Conservation (phyloP, 106 monocot genomes). For the Platanthera guangdongensis region DNA sequence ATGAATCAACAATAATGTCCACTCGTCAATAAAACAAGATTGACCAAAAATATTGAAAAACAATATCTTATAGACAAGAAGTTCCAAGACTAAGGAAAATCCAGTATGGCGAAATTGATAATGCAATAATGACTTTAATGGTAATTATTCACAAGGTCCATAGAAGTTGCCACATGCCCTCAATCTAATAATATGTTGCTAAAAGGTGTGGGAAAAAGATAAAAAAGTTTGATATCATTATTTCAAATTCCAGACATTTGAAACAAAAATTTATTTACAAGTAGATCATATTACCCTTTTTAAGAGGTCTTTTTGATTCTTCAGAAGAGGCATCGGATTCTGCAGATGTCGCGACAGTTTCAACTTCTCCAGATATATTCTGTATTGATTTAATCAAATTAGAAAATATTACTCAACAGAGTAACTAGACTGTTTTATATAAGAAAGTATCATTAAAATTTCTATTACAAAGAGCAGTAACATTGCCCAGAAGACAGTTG, state of each 20-base stretch:
- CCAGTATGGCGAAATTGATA: not conserved
- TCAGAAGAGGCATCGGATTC: conserved; percentile 2
- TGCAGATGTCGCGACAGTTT: not conserved
- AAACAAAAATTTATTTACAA: too few relatives aligned
- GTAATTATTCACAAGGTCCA: not conserved
- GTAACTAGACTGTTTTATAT: not conserved
- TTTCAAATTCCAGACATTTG: not conserved
- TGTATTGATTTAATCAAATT: conserved; percentile 6
- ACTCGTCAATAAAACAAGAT: not conserved
- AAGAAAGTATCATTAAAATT: not conserved
- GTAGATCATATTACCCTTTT: conserved; percentile 5
- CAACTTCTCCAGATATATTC: conserved; percentile 8
- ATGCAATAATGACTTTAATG: not conserved
- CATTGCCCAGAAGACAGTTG: not conserved
- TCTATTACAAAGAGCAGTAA: not conserved
- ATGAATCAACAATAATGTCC: not conserved
- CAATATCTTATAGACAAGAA: not conserved
- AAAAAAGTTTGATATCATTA: not conserved
- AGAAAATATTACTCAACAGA: not conserved
- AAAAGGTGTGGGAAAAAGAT: not conserved
- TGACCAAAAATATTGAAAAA: not conserved
- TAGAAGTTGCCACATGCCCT: not conserved
- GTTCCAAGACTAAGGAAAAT: too few relatives aligned
- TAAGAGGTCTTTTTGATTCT: conserved; percentile 12
- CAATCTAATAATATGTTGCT: not conserved